phyloP scores from a whole-genome alignment of 2,329 filamentous ascomycete genomes.

The Talaromyces sp. region DNA sequence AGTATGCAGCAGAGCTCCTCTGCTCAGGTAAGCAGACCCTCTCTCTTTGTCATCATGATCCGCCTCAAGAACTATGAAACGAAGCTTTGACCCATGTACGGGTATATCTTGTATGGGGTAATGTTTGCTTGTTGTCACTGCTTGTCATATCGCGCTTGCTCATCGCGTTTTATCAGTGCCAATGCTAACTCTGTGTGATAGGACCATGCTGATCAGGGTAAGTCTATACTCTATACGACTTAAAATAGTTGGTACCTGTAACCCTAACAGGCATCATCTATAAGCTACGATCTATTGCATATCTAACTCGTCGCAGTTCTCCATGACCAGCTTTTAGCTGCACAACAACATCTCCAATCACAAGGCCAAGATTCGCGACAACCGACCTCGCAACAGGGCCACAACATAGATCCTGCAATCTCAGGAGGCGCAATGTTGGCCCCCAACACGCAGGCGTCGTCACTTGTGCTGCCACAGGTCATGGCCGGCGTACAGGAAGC shows the following conservation, averaged over 20 bases:
- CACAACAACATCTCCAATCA: constrained; percentile 45
- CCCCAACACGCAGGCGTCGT: constrained; percentile 21
- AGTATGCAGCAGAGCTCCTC: constrained; percentile 47
- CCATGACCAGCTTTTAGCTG: constrained; percentile 60
- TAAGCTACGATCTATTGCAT: not conserved
- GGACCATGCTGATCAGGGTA: constrained; percentile 46
- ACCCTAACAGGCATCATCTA: not conserved
- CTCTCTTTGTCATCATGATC: constrained; percentile 35
- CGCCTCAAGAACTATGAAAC: too few species aligned
- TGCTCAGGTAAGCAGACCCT: constrained; percentile 54
- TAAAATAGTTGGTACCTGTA: not conserved
- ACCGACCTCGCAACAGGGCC: constrained; percentile 47
- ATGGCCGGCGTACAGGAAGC: constrained; percentile 32
- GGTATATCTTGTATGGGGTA: not conserved
- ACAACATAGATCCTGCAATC: constrained; percentile 60
- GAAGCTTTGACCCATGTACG: too few species aligned
- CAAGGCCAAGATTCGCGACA: constrained; percentile 42
- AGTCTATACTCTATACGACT: constrained; percentile 23
- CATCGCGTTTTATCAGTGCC: not conserved
- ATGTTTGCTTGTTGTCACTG: not conserved
- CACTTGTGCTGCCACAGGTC: constrained; percentile 28
- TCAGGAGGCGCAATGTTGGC: constrained; percentile 52
- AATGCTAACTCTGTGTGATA: not conserved
- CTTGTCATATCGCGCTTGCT: not conserved
- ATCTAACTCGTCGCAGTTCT: constrained; percentile 46